Conservation (phyloP, 352 stramenopile genomes). For the Pythium apleroticum region DNA sequence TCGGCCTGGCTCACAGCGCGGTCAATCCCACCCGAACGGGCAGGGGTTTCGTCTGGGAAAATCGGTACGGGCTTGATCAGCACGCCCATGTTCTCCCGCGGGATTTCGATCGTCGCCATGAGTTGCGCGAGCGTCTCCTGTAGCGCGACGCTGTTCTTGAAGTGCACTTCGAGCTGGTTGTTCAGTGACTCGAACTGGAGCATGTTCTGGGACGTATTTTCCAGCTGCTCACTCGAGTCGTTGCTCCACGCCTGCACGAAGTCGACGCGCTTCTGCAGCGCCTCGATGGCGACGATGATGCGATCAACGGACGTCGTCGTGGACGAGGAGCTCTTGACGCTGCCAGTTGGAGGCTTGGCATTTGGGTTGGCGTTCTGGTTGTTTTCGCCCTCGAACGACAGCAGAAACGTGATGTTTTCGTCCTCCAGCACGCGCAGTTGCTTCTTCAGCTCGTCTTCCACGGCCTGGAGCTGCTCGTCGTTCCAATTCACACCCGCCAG, state of each 20-base stretch:
- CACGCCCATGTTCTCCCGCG: conserved; percentile 50
- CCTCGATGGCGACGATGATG: conserved; percentile 58
- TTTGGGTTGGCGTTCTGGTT: conserved; percentile 9
- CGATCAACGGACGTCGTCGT: conserved; percentile 48
- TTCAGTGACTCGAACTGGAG: conserved; percentile 77
- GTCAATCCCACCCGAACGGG: not conserved
- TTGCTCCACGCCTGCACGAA: conserved; percentile 57
- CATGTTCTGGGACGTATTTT: conserved; percentile 66
- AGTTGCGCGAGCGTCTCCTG: conserved; percentile 52
- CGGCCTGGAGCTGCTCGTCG: conserved; percentile 40
- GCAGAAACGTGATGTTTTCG: conserved; percentile 73
- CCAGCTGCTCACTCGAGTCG: conserved; percentile 57
- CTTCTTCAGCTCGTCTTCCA: conserved; percentile 59
- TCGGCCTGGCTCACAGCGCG: conserved; percentile 20
- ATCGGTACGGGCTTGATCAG: conserved; percentile 49
- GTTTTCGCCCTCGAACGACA: conserved; percentile 55
- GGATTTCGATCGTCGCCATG: conserved; percentile 53
- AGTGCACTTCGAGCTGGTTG: conserved; percentile 78
- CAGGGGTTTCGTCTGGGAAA: conserved; percentile 40
- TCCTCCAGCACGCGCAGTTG: conserved; percentile 63
- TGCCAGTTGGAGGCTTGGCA: not conserved
- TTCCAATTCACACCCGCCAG: conserved; percentile 62
- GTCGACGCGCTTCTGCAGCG: conserved; percentile 44
- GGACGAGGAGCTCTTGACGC: not conserved
- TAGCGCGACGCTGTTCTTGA: conserved; percentile 74